Percentiles rank a stretch among this genome's conserved stretches.
Evolutionary conservation across 805 yeast species (phyloP).

Genomic region (Monosporozyma aquatica): DNA sequence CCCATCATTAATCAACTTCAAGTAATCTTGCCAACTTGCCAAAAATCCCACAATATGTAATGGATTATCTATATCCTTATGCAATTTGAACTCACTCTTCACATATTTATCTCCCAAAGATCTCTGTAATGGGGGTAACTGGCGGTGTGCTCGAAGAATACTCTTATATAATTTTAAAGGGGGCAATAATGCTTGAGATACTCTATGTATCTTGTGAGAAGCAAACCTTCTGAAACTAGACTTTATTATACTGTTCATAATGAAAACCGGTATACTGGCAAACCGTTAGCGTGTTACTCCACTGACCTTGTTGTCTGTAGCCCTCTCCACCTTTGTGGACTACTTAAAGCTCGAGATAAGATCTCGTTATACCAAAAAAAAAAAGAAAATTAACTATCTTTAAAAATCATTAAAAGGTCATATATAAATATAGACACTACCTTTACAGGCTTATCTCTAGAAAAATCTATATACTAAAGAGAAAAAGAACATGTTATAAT

Average conservation of each 20-base stretch:
- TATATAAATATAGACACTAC: no score
- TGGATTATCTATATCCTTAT: constrained; percentile 75
- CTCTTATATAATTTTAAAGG: constrained; percentile 72
- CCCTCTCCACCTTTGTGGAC: no score
- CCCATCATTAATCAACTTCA: constrained; percentile 48
- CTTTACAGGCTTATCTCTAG: no score
- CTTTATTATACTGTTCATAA: neutral
- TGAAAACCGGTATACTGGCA: no score
- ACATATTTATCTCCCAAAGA: constrained; percentile 86
- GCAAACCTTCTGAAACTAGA: neutral
- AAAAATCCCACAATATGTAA: constrained; percentile 88
- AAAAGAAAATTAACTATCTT: no score
- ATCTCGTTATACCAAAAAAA: no score
- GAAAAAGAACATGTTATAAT: no score
- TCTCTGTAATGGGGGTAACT: constrained; percentile 59
- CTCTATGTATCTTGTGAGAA: constrained; percentile 13
- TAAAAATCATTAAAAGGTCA: no score
- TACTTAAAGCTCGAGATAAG: no score
- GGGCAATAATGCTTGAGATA: constrained; percentile 47
- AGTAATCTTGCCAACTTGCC: constrained; percentile 88
- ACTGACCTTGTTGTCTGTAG: no score
- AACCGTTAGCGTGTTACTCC: no score
- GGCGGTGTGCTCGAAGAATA: constrained; percentile 72
- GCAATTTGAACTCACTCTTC: constrained; percentile 80
- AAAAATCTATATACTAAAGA: no score